Evolutionary conservation across 305 asterid genomes (phyloP).

Genomic region (Fraxinus sp.): DNA sequence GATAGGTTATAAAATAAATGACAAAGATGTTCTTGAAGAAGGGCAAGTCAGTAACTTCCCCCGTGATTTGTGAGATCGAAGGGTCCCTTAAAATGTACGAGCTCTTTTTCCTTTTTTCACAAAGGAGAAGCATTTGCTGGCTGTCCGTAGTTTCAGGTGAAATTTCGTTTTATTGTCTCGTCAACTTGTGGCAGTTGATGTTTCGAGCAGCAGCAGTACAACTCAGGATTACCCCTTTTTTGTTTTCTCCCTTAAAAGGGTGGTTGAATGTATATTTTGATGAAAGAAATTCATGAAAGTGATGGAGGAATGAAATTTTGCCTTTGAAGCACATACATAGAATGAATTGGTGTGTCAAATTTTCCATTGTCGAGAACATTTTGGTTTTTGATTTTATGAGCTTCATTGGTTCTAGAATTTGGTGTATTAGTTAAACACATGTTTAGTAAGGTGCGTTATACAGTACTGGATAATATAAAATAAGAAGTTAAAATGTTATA

Average conservation of each 20-base stretch:
- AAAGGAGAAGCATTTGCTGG: slow-evolving; percentile 26
- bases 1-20: slow-evolving; percentile 68
- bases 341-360: slow-evolving; percentile 12
- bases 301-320: slow-evolving; percentile 24
- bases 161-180: slow-evolving; percentile 29
- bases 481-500: background rate
- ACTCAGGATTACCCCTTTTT: slow-evolving; percentile 13
- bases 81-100: slow-evolving; percentile 12
- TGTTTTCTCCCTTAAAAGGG: slow-evolving; percentile 32
- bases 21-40: slow-evolving; percentile 78
- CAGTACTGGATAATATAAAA: background rate
- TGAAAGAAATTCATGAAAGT: slow-evolving; percentile 9
- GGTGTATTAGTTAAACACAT: slow-evolving; percentile 21
- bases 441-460: slow-evolving; percentile 19
- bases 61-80: slow-evolving; percentile 51
- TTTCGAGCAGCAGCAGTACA: slow-evolving; percentile 23
- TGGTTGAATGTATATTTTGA: slow-evolving; percentile 45
- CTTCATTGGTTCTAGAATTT: slow-evolving; percentile 22
- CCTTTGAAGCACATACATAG: slow-evolving; percentile 26
- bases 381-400: slow-evolving; percentile 30
- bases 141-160: slow-evolving; percentile 31
- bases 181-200: slow-evolving; percentile 18
- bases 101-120: slow-evolving; percentile 22
- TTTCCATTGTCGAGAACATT: slow-evolving; percentile 15
- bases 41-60: slow-evolving; percentile 95